phyloP scores from a whole-genome alignment of 306 rosid genomes.

The Corylus americana region DNA sequence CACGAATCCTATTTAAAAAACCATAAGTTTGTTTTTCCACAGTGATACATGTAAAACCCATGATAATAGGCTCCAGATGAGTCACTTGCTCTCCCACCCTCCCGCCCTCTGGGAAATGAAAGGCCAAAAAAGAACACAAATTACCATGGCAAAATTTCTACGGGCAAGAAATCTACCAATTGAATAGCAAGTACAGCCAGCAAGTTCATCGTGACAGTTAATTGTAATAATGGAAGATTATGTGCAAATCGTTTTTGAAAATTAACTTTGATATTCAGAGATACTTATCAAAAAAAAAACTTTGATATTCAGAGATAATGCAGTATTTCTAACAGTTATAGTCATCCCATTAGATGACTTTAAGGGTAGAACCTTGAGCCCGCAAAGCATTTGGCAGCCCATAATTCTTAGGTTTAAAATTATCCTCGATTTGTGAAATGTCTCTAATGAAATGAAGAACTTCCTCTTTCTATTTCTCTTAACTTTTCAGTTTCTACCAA shows the following conservation, averaged over 20 bases:
- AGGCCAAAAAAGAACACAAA: background rate
- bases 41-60: background rate
- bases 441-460: background rate
- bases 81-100: background rate
- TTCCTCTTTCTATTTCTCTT: background rate
- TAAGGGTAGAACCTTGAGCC: background rate
- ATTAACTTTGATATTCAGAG: background rate
- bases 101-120: background rate
- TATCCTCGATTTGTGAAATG: background rate
- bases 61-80: background rate
- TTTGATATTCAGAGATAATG: conserved; percentile 1
- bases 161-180: background rate
- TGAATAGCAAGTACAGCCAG: background rate
- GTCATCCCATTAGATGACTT: background rate
- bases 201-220: background rate
- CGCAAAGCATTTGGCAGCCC: background rate
- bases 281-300: too few species aligned
- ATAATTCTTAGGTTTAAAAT: background rate
- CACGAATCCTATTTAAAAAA: conserved; percentile 9
- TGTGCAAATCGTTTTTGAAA: background rate
- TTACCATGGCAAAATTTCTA: background rate
- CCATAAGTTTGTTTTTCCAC: conserved; percentile 1
- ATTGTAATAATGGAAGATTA: background rate
- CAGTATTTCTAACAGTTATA: background rate
- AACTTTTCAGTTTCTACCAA: background rate